Conservation (phyloP, 257 asterid genomes). For the Ilex asprella region DNA sequence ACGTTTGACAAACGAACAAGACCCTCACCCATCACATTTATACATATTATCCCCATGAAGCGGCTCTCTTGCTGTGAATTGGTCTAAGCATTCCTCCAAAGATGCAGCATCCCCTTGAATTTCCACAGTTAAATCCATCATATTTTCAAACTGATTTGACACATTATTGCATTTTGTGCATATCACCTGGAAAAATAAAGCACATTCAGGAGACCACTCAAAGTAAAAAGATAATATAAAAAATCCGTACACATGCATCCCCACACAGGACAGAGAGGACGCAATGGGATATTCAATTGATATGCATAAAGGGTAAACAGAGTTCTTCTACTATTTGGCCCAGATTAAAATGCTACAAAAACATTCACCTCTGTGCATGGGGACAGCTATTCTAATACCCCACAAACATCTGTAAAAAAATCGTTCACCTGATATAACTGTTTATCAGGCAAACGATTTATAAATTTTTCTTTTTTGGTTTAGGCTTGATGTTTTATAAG, state of each 20-base stretch:
- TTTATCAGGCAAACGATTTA: no score
- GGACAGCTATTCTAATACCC: no score
- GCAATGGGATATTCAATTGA: no score
- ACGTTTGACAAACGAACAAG: conserved; percentile 7
- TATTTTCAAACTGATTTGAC: conserved; percentile 84
- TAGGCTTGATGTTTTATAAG: no score
- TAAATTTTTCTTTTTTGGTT: no score
- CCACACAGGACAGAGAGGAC: no score
- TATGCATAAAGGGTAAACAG: no score
- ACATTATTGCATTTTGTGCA: conserved; percentile 82
- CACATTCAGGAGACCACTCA: not conserved
- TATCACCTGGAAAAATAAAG: conserved; percentile 54
- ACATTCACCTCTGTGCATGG: no score
- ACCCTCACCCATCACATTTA: conserved; percentile 82
- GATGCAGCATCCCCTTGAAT: conserved; percentile 96
- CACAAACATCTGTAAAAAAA: no score
- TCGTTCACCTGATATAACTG: no score
- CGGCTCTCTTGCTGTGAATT: conserved; percentile 82
- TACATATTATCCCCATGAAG: conserved; percentile 99
- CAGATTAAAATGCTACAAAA: no score
- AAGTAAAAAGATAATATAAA: conserved; percentile 5
- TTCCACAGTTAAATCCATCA: conserved; percentile 99
- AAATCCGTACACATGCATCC: conserved; percentile 1
- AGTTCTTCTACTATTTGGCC: no score
- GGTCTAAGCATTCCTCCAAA: conserved; percentile 94